Evolutionary conservation across 2,329 filamentous ascomycete genomes (phyloP).

Genomic region (Pseudocercospora macadamiae): DNA sequence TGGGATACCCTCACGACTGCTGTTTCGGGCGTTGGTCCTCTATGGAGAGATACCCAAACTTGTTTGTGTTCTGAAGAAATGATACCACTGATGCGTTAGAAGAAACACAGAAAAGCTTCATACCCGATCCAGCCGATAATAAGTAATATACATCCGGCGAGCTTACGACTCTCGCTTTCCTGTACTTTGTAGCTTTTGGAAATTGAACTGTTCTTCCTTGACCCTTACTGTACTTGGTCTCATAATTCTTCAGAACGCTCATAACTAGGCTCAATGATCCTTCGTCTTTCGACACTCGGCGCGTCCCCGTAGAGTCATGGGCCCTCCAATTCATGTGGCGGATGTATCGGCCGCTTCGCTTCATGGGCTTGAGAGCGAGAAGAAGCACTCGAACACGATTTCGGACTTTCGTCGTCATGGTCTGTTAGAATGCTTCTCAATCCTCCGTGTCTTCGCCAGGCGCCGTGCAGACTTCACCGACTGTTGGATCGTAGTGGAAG

Average conservation of each 20-base stretch:
- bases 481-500: neutral
- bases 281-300: no score
- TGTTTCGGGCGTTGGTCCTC: slow-evolving; percentile 27
- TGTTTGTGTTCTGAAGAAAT: slow-evolving; percentile 27
- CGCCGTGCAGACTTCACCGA: neutral
- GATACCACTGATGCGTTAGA: slow-evolving; percentile 33
- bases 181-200: slow-evolving; percentile 5
- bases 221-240: no score
- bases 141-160: neutral
- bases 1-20: slow-evolving; percentile 23
- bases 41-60: slow-evolving; percentile 27
- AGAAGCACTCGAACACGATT: no score
- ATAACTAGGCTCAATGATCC: no score
- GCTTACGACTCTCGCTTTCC: slow-evolving; percentile 7
- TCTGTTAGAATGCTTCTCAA: no score
- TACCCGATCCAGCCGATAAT: slow-evolving; percentile 5
- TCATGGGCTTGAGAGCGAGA: no score
- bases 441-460: neutral
- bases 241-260: no score
- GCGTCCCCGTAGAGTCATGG: no score
- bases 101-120: neutral
- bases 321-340: no score
- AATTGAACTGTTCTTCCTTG: neutral
- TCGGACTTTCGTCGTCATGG: no score
- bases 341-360: no score